Conservation (phyloP, 176 grass and related monocot species). For the Leersia perrieri region DNA sequence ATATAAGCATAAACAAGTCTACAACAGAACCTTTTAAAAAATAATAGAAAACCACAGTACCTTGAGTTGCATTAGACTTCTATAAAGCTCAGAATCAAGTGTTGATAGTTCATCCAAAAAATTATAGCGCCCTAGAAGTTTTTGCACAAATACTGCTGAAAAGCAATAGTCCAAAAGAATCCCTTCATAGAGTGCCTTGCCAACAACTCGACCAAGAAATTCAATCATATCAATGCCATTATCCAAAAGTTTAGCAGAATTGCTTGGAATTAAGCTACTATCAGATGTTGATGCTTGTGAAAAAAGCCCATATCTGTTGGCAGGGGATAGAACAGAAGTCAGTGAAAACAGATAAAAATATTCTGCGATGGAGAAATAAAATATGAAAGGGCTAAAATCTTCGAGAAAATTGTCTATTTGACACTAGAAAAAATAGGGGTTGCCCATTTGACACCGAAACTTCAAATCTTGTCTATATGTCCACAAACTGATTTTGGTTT, state of each 20-base stretch:
- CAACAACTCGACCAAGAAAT: conserved; percentile 91
- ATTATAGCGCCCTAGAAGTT: conserved; percentile 84
- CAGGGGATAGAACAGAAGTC: conserved; percentile 23
- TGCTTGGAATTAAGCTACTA: conserved; percentile 81
- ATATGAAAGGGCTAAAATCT: conserved; percentile 4
- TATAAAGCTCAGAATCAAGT: conserved; percentile 88
- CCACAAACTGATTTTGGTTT: too few species aligned
- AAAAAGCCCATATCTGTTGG: conserved; percentile 75
- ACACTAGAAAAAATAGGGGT: too few species aligned
- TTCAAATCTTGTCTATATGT: too few species aligned
- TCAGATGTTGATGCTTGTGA: conserved; percentile 81
- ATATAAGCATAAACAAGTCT: neutral
- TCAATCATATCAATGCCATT: conserved; percentile 96
- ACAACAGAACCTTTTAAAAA: neutral
- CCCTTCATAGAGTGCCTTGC: conserved; percentile 95
- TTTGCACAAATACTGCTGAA: conserved; percentile 97
- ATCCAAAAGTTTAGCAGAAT: conserved; percentile 79
- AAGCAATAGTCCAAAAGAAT: conserved; percentile 96
- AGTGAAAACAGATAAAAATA: neutral
- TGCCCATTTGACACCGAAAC: too few species aligned
- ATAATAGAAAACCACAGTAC: conserved; percentile 31
- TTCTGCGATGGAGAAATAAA: neutral
- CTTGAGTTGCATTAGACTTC: conserved; percentile 95
- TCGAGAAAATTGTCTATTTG: too few species aligned
- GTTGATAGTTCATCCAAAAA: conserved; percentile 97